Percentiles rank a stretch among this genome's conserved stretches.
These are phyloP conservation scores for Fusarium bulbicola DNA, from an alignment of 2,329 filamentous ascomycete genomes.

Conservation along the genomic window DNA sequence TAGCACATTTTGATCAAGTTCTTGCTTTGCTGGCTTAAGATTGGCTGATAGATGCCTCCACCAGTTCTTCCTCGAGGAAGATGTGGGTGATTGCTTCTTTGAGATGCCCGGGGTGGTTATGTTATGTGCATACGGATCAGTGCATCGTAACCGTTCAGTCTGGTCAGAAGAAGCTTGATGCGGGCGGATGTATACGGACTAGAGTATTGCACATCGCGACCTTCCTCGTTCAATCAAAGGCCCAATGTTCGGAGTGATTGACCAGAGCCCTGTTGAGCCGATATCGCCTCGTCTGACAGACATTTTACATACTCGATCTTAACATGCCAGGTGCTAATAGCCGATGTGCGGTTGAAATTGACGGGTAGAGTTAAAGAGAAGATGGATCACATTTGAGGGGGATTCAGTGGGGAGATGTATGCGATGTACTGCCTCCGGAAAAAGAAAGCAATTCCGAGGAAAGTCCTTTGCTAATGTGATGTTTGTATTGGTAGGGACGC, in stretches of 20 bases:
- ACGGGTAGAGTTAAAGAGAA: neutral
- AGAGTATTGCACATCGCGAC: neutral
- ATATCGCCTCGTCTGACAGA: conserved; percentile 12
- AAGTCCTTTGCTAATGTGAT: conserved; percentile 12
- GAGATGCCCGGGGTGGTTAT: neutral
- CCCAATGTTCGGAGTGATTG: neutral
- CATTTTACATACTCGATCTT: neutral
- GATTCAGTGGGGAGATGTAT: neutral
- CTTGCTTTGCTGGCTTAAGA: neutral
- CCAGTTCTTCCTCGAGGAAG: neutral
- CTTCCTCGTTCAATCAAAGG: neutral
- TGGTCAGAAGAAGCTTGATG: conserved; percentile 1
- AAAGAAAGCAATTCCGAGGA: conserved; percentile 27
- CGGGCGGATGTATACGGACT: neutral
- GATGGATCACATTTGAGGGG: conserved; percentile 12
- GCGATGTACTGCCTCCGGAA: neutral
- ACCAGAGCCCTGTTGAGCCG: neutral
- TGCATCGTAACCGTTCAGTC: neutral
- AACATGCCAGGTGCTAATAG: conserved; percentile 4
- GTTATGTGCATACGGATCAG: neutral
- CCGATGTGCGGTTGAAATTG: conserved; percentile 12
- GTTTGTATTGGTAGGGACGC: conserved; percentile 8
- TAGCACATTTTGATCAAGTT: neutral
- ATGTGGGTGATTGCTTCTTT: neutral
- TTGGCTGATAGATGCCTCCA: neutral